Conservation (phyloP, 129 eudicot species). For the Artemisia annua region DNA sequence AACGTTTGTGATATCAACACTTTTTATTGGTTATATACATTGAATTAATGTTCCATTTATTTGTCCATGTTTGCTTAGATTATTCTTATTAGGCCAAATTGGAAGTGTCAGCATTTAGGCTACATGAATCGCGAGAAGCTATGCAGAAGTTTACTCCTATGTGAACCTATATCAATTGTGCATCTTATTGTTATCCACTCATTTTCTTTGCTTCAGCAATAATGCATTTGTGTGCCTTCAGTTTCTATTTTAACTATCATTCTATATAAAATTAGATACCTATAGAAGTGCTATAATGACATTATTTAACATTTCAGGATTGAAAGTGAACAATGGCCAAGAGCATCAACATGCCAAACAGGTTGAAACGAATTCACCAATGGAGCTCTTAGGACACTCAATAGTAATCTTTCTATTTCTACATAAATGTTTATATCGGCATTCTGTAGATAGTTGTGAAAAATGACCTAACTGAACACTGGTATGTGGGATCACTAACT, state of each 20-base stretch:
- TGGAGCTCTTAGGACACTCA: conserved; percentile 65
- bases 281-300: conserved; percentile 12
- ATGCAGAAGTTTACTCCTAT: no score
- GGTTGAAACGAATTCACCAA: conserved; percentile 45
- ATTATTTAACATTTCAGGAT: conserved; percentile 39
- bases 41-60: no score
- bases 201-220: not conserved
- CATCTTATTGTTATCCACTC: not conserved
- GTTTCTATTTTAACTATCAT: not conserved
- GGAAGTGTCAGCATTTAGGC: no score
- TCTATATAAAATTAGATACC: not conserved
- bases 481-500: conserved; percentile 10
- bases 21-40: no score
- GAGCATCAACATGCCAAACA: conserved; percentile 44
- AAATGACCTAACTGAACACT: conserved; percentile 22
- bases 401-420: conserved; percentile 29
- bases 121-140: no score
- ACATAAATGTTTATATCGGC: not conserved
- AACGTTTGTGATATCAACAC: no score
- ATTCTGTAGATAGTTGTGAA: conserved; percentile 17
- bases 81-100: no score
- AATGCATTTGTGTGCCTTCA: not conserved
- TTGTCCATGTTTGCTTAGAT: no score
- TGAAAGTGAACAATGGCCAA: conserved; percentile 39
- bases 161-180: no score